A percentile compares a stretch with the other conserved stretches of the same genome.
These are phyloP conservation scores for Haematococcus lacustris DNA, from an alignment of 139 green algal genomes.

Conservation along the genomic window DNA sequence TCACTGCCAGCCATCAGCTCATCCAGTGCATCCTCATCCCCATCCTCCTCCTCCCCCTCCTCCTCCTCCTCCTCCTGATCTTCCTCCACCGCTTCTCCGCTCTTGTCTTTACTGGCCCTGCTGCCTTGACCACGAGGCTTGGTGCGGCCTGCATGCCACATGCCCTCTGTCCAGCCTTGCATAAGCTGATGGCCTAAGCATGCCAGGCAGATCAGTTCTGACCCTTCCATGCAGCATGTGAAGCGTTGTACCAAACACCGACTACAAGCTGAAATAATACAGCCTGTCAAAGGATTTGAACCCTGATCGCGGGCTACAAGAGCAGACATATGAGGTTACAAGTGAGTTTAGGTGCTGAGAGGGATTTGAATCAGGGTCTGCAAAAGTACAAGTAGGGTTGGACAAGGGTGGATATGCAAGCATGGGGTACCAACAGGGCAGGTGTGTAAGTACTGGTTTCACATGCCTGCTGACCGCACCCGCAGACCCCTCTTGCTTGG, in stretches of 20 bases:
- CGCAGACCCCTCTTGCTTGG: slow-evolving; percentile 18
- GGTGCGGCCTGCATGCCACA: neutral
- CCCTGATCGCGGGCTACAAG: no score
- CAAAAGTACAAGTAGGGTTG: neutral
- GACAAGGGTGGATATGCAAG: no score
- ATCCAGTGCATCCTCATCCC: slow-evolving; percentile 23
- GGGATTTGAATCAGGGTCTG: neutral
- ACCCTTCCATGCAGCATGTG: no score
- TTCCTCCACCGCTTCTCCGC: neutral
- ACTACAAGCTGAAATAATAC: no score
- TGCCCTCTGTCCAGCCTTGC: neutral
- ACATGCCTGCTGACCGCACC: slow-evolving; percentile 5
- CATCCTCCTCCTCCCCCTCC: neutral
- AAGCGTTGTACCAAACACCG: no score
- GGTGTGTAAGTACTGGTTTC: no score
- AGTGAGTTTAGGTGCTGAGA: neutral
- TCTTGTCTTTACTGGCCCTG: no score
- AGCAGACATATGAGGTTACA: no score
- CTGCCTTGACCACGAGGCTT: neutral
- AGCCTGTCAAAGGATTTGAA: no score
- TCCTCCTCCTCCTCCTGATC: neutral
- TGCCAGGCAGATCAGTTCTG: neutral
- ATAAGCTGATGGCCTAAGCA: neutral
- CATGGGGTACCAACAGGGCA: neutral
- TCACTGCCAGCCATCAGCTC: slow-evolving; percentile 23